phyloP scores from a whole-genome alignment of 805 yeast genomes.

The Zygoascus tannicola region DNA sequence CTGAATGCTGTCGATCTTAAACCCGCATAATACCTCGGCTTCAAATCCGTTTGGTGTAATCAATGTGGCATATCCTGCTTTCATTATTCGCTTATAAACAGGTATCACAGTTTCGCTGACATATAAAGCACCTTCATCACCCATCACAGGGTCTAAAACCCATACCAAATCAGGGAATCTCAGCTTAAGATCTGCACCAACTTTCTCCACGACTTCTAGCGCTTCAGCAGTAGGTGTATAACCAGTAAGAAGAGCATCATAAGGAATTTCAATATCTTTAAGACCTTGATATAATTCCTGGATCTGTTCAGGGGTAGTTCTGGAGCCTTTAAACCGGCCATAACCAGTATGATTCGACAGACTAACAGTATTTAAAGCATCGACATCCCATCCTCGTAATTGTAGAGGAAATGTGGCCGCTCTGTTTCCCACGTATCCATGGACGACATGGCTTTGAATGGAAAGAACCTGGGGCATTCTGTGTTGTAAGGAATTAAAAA shows the following conservation, averaged over 20 bases:
- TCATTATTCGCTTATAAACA: conserved; percentile 40
- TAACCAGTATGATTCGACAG: conserved; percentile 92
- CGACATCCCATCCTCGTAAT: conserved; percentile 85
- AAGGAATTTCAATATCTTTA: conserved; percentile 37
- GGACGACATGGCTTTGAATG: conserved; percentile 85
- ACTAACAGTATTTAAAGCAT: conserved; percentile 77
- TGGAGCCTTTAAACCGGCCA: conserved; percentile 53
- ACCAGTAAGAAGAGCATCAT: conserved; percentile 68
- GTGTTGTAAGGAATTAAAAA: background rate
- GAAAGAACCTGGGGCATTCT: conserved; percentile 33
- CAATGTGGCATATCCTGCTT: conserved; percentile 46
- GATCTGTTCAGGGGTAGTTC: conserved; percentile 39
- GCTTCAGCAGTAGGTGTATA: conserved; percentile 60
- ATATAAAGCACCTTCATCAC: conserved; percentile 79
- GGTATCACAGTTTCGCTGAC: conserved; percentile 54
- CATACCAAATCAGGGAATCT: conserved; percentile 32
- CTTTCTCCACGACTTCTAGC: conserved; percentile 39
- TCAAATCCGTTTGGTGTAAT: conserved; percentile 92
- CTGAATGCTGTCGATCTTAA: conserved; percentile 33
- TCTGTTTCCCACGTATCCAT: conserved; percentile 90
- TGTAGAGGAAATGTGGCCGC: conserved; percentile 90
- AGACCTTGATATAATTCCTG: conserved; percentile 48
- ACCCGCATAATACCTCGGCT: conserved; percentile 57
- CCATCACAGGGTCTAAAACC: conserved; percentile 85
- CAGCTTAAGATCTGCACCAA: conserved; percentile 30